A percentile compares a stretch with the other conserved stretches of the same genome.
Conservation (phyloP, 2,329 filamentous ascomycete species). For the Pseudonectria buxi region DNA sequence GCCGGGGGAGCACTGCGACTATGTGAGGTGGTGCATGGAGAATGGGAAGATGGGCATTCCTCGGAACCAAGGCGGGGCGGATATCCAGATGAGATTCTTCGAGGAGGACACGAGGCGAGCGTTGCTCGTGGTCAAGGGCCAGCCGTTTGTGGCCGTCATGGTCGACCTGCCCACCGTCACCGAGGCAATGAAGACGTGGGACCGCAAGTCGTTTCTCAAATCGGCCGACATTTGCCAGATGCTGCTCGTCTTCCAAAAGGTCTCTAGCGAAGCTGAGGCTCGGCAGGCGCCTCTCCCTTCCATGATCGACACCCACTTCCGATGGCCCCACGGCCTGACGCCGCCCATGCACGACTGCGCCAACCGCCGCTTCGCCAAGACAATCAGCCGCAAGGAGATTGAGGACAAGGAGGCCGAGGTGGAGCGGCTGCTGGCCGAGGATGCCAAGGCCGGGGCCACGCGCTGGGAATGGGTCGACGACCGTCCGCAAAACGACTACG, state of each 20-base stretch:
- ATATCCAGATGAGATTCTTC: constrained; percentile 76
- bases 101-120: constrained; percentile 67
- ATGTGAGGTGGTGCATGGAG: constrained; percentile 67
- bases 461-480: constrained; percentile 61
- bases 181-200: constrained; percentile 91
- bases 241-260: constrained; percentile 68
- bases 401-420: constrained; percentile 79
- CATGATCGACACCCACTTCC: constrained; percentile 62
- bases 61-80: constrained; percentile 59
- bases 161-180: constrained; percentile 82
- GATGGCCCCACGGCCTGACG: constrained; percentile 80
- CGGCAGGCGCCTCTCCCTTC: constrained; percentile 60
- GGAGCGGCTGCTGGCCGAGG: constrained; percentile 63
- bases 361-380: constrained; percentile 76
- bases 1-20: constrained; percentile 79
- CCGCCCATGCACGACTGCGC: constrained; percentile 82
- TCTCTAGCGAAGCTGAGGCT: constrained; percentile 61
- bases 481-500: constrained; percentile 33
- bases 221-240: constrained; percentile 85
- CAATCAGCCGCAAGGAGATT: constrained; percentile 75
- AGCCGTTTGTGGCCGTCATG: constrained; percentile 68
- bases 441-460: constrained; percentile 54
- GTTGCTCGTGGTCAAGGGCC: constrained; percentile 61
- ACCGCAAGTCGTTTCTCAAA: constrained; percentile 81
- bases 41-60: constrained; percentile 69